These are phyloP conservation scores for Fusarium musae DNA, from an alignment of 2,329 filamentous ascomycete genomes.

Conservation along the genomic window DNA sequence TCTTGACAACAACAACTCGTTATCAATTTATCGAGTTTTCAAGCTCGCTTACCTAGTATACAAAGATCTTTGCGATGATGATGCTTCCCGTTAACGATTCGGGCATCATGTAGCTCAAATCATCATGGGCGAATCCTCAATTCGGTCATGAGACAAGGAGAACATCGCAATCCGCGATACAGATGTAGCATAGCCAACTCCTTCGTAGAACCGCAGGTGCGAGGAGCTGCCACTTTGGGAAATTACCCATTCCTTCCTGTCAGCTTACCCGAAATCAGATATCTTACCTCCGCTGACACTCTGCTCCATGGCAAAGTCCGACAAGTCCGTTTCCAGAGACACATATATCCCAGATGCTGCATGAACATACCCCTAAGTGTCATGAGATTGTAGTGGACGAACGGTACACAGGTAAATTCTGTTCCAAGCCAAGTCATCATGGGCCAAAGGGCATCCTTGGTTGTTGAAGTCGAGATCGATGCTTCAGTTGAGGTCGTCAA, in stretches of 20 bases:
- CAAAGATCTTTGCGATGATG: fast-evolving
- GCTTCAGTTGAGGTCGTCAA: constrained; percentile 6
- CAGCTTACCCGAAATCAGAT: neutral
- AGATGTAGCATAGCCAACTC: neutral
- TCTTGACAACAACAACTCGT: no score
- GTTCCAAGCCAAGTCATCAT: neutral
- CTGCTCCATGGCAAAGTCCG: neutral
- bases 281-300: neutral
- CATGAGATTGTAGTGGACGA: fast-evolving
- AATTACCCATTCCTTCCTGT: neutral
- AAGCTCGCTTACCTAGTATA: fast-evolving
- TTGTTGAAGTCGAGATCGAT: constrained; percentile 13
- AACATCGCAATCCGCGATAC: neutral
- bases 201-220: neutral
- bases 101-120: neutral
- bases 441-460: constrained; percentile 6
- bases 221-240: fast-evolving
- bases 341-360: neutral
- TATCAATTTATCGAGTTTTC: no score
- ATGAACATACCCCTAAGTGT: fast-evolving
- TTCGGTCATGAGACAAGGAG: no score
- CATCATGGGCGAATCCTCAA: neutral
- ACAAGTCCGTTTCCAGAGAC: neutral
- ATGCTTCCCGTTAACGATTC: fast-evolving
- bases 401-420: fast-evolving